A percentile compares a stretch with the other conserved stretches of the same genome.
These are phyloP conservation scores for Neofusicoccum sp. DNA, from an alignment of 2,329 filamentous ascomycete species.

Conservation along the genomic window DNA sequence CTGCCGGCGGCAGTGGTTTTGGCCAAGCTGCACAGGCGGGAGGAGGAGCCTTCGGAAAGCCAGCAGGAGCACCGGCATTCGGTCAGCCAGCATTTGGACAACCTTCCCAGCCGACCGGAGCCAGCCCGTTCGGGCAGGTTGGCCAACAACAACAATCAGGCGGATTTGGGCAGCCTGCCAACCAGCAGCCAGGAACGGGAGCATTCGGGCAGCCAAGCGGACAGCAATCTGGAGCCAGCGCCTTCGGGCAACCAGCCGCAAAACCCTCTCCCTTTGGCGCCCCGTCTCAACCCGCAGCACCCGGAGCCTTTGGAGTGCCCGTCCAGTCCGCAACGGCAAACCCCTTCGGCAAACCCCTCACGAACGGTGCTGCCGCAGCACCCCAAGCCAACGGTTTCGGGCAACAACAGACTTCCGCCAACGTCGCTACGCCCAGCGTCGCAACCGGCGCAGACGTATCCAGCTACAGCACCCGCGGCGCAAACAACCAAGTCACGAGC, in stretches of 20 bases:
- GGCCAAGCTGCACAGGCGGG: slow-evolving; percentile 27
- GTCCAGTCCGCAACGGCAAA: slow-evolving; percentile 18
- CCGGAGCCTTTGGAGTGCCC: slow-evolving; percentile 21
- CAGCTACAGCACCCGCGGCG: slow-evolving; percentile 47
- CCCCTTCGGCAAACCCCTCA: slow-evolving; percentile 28
- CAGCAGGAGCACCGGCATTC: slow-evolving; percentile 35
- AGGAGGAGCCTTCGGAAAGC: slow-evolving; percentile 32
- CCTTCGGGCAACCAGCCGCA: slow-evolving; percentile 32
- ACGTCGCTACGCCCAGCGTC: slow-evolving; percentile 18
- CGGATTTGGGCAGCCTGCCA: slow-evolving; percentile 12
- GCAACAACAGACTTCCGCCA: slow-evolving; percentile 23
- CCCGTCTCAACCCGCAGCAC: slow-evolving; percentile 39
- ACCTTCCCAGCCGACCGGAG: slow-evolving; percentile 28
- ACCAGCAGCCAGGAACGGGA: slow-evolving; percentile 17
- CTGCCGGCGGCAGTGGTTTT: slow-evolving; percentile 33
- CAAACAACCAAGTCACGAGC: slow-evolving; percentile 51
- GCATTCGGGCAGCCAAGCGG: slow-evolving; percentile 29
- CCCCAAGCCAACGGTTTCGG: slow-evolving; percentile 24
- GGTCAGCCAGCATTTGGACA: slow-evolving; percentile 22
- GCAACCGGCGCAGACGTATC: slow-evolving; percentile 9
- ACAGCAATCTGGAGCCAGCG: slow-evolving; percentile 5
- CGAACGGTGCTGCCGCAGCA: slow-evolving; percentile 21
- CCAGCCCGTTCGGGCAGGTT: slow-evolving; percentile 19
- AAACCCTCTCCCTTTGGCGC: slow-evolving; percentile 36
- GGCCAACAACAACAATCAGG: slow-evolving; percentile 24